Conservation (phyloP, 305 asterid species). For the Andrographis paniculata region DNA sequence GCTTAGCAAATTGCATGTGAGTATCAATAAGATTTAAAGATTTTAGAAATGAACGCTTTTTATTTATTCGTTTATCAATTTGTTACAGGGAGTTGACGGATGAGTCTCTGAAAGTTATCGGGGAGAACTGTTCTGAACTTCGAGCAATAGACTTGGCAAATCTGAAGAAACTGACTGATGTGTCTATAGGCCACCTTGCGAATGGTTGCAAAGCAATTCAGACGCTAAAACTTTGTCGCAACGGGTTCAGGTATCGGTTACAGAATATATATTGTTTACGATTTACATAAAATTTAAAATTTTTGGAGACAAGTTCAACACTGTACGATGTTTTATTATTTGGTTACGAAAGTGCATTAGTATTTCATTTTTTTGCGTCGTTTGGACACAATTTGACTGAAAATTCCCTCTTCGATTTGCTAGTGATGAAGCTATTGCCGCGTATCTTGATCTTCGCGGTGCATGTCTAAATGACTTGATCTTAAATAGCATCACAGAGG, state of each 20-base stretch:
- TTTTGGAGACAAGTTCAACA: no score
- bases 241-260: conserved; percentile 49
- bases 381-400: conserved; percentile 6
- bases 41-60: neutral
- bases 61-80: neutral
- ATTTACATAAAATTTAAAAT: no score
- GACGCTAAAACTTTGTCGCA: conserved; percentile 52
- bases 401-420: conserved; percentile 15
- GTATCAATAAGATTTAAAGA: conserved; percentile 23
- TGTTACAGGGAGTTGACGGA: conserved; percentile 69
- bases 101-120: conserved; percentile 52
- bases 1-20: conserved; percentile 63
- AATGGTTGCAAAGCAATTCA: conserved; percentile 70
- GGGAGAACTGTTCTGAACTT: conserved; percentile 46
- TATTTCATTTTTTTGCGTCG: neutral
- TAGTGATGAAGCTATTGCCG: conserved; percentile 95
- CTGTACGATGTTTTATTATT: neutral
- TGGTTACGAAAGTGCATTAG: no score
- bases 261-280: no score
- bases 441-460: conserved; percentile 75
- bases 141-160: conserved; percentile 54
- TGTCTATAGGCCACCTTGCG: conserved; percentile 68
- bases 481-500: conserved; percentile 58
- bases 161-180: conserved; percentile 64
- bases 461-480: conserved; percentile 50